A percentile compares a stretch with the other conserved stretches of the same genome.
phyloP scores from a whole-genome alignment of 768 basidiomycete species.

The Boletus bicolor region DNA sequence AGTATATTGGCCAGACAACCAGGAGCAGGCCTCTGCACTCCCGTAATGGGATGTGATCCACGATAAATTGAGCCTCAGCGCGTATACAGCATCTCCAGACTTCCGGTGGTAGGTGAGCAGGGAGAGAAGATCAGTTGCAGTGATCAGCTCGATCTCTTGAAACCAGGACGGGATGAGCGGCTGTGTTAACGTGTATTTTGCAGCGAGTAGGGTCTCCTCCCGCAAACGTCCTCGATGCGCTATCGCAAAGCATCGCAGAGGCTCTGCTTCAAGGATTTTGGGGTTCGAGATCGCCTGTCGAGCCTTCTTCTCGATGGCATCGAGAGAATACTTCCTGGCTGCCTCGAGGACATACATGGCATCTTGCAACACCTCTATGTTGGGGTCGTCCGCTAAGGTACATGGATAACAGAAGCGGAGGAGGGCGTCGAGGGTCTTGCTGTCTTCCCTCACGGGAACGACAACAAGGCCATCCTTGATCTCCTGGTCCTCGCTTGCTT shows the following conservation, averaged over 20 bases:
- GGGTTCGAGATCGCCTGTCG: conserved; percentile 20
- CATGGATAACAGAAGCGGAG: conserved; percentile 27
- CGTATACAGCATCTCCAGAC: conserved; percentile 14
- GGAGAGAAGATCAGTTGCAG: conserved; percentile 23
- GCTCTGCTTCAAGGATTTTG: conserved; percentile 15
- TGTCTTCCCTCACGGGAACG: conserved; percentile 17
- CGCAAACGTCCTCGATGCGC: conserved; percentile 20
- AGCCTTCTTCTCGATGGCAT: conserved; percentile 13
- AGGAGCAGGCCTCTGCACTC: not conserved
- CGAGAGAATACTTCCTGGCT: conserved; percentile 18
- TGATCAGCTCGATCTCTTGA: conserved; percentile 28
- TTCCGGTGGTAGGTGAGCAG: conserved; percentile 21
- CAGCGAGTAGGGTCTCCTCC: conserved; percentile 27
- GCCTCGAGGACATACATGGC: conserved; percentile 7
- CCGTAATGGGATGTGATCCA: conserved; percentile 21
- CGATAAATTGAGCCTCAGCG: not conserved
- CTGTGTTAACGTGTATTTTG: conserved; percentile 26
- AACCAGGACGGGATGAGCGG: conserved; percentile 25
- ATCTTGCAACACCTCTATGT: conserved; percentile 9
- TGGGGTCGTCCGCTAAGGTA: conserved; percentile 23
- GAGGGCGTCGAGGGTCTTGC: conserved; percentile 20
- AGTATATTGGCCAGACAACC: not conserved
- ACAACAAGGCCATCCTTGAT: conserved; percentile 16
- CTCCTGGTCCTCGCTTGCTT: conserved; percentile 8
- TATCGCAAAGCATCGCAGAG: conserved; percentile 32